Conservation (phyloP, 164 flowering plant species). For the Vitis amurensis region DNA sequence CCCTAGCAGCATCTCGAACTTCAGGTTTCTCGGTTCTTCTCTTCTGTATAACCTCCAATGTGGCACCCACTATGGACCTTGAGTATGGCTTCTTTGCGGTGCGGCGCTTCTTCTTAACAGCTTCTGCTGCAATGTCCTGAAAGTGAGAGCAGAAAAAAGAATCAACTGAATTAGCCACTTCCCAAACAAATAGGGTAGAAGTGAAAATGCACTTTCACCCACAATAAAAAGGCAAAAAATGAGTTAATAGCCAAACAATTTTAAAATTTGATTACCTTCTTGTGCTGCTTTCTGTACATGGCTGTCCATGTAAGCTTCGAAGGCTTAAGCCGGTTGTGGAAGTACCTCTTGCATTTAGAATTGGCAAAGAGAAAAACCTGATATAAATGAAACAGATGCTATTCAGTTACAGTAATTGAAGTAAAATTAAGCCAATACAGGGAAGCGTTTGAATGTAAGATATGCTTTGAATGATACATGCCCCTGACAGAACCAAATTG, state of each 20-base stretch:
- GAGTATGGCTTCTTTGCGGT: conserved; percentile 37
- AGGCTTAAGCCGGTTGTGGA: conserved; percentile 38
- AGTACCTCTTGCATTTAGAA: conserved; percentile 41
- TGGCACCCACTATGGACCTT: conserved; percentile 38
- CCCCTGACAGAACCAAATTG: not conserved
- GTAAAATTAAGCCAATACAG: not conserved
- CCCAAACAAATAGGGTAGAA: not conserved
- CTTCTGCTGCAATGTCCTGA: conserved; percentile 29
- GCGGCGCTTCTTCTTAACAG: conserved; percentile 33
- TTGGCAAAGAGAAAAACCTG: conserved; percentile 39
- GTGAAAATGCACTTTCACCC: not conserved
- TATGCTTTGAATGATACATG: not conserved
- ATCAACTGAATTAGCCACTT: not conserved
- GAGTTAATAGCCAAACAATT: not conserved
- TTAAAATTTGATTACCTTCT: conserved; percentile 19
- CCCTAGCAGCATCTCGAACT: conserved; percentile 37
- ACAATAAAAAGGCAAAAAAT: not conserved
- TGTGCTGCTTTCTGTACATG: conserved; percentile 35
- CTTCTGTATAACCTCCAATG: conserved; percentile 37
- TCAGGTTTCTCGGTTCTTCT: conserved; percentile 32
- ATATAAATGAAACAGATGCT: not conserved
- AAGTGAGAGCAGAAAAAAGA: not conserved
- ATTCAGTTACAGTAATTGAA: not conserved
- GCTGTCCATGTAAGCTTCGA: conserved; percentile 37
- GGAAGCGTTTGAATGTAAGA: not conserved